Evolutionary conservation across 805 yeast genomes (phyloP).

Genomic region (Candida boidinii): DNA sequence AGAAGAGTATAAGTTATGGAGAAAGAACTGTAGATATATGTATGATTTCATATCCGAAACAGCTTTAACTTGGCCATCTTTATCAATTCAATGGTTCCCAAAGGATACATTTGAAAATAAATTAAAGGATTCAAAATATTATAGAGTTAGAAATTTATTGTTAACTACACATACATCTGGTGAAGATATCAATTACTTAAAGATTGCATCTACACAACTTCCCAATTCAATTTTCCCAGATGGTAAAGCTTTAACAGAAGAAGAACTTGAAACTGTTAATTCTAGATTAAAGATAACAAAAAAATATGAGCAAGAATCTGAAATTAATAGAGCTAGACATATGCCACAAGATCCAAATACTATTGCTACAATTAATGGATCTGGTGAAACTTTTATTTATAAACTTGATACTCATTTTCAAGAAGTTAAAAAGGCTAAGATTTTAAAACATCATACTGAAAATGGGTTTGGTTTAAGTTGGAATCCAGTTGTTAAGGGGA

Average conservation of each 20-base stretch:
- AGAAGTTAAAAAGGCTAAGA: conserved; percentile 16
- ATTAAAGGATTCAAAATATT: conserved; percentile 18
- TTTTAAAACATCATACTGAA: conserved; percentile 43
- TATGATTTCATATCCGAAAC: conserved; percentile 78
- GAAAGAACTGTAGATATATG: conserved; percentile 73
- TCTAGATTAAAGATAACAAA: conserved; percentile 54
- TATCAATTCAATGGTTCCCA: conserved; percentile 74
- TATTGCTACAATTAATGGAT: conserved; percentile 62
- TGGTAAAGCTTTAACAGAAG: conserved; percentile 15
- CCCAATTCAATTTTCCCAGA: conserved; percentile 33
- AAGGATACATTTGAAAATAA: conserved; percentile 19
- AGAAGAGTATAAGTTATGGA: conserved; percentile 73
- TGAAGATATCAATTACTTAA: conserved; percentile 56
- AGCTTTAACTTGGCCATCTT: conserved; percentile 74
- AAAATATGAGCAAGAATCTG: conserved; percentile 54
- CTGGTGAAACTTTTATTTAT: conserved; percentile 53
- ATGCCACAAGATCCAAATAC: conserved; percentile 51
- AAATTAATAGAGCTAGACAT: conserved; percentile 64
- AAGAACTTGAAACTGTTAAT: conserved; percentile 25
- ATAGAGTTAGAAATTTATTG: conserved; percentile 37
- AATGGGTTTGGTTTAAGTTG: conserved; percentile 76
- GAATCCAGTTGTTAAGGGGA: conserved; percentile 40
- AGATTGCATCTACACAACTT: conserved; percentile 52
- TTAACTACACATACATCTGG: conserved; percentile 73
- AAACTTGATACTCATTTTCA: conserved; percentile 20